Base-by-base conservation (phyloP, 148 eudicot genomes). In the Chenopodium formosanum region DNA sequence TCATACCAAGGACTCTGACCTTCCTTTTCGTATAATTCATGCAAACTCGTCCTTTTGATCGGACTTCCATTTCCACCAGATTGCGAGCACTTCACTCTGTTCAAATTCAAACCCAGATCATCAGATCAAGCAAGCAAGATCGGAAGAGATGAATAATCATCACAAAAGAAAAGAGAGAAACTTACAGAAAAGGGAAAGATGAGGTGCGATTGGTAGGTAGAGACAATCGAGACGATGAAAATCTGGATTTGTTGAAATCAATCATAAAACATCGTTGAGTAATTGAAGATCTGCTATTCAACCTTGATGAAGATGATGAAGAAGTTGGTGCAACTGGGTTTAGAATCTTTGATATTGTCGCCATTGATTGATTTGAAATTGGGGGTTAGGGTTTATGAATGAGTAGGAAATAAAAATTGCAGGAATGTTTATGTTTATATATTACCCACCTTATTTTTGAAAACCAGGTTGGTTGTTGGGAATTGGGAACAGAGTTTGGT, bases 1-100 rank as follows among this genome's bases (percentile, higher is more conserved):
- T 95, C 99, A 64, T 95, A 95, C 99, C 99, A 95, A 1, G 99
- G 99, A 77, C 97, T 94, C 85, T 95, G 99, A 9, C 99, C 97
- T 89, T 90, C 86, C 86, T 91, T 91, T 77, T 95, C 98, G 68
- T 95, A 95, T 6, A 95, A 89, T 63, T 95, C 97, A 85, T 95
- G 99, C 58, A 95, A 94, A 23, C 87, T 87, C 9, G 99, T 93
- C 81, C 90, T 86, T 85, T 90, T 91, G 8, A 84, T 52, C 13
- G 82, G 81, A 82, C 82, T 88, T 80, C 92, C 97, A 87, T 89
- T 95, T 68, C 95, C 95, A 85, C 63, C 82, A 46, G 85, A 79
- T 81, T 77, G 77, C 20, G 95, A 82, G 85, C 97, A 91, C 78
- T 86, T 92, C 48, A 93, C 91, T 66, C 98, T 40, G 44, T 40